A percentile compares a stretch with the other conserved stretches of the same genome.
phyloP scores from a whole-genome alignment of 2,329 filamentous ascomycete species.

The Esteya vermicola region DNA sequence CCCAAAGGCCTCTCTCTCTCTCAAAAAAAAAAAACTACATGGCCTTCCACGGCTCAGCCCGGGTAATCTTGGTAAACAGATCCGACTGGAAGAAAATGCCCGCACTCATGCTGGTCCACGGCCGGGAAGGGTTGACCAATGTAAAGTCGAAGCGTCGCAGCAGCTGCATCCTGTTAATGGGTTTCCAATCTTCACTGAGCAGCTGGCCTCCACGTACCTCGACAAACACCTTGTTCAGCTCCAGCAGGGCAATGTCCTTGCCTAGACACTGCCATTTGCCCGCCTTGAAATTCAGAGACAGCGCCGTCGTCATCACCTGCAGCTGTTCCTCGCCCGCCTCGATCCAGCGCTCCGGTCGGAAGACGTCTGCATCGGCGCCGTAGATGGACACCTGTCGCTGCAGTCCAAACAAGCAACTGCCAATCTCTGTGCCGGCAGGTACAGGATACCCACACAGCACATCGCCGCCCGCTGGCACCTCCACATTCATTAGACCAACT shows the following conservation, averaged over 20 bases:
- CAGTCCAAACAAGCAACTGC: constrained; percentile 23
- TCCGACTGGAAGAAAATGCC: constrained; percentile 16
- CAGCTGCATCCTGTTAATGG: not conserved
- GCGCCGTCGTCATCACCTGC: constrained; percentile 12
- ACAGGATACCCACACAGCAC: constrained; percentile 24
- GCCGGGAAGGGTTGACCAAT: constrained; percentile 1
- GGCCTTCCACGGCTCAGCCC: constrained; percentile 4
- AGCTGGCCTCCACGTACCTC: constrained; percentile 3
- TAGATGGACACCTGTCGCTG: constrained; percentile 11
- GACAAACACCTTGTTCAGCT: constrained; percentile 22
- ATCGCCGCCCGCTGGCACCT: constrained; percentile 22
- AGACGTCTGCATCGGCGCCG: constrained; percentile 24
- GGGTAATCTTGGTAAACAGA: constrained; percentile 15
- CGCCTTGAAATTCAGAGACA: constrained; percentile 24
- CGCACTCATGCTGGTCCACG: constrained; percentile 14
- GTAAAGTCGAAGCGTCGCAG: constrained; percentile 1
- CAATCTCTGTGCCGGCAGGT: constrained; percentile 30
- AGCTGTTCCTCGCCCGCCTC: constrained; percentile 14
- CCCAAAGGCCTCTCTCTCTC: too few species aligned
- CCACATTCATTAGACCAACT: constrained; percentile 14
- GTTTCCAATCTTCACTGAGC: not conserved
- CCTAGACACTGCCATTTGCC: constrained; percentile 26
- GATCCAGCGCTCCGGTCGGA: constrained; percentile 31
- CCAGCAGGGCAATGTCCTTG: constrained; percentile 26
- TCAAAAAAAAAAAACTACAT: too few species aligned